A percentile compares a stretch with the other conserved stretches of the same genome.
Evolutionary conservation across 495 filamentous ascomycete genomes (phyloP).

Genomic region (Xylaria nigripes): DNA sequence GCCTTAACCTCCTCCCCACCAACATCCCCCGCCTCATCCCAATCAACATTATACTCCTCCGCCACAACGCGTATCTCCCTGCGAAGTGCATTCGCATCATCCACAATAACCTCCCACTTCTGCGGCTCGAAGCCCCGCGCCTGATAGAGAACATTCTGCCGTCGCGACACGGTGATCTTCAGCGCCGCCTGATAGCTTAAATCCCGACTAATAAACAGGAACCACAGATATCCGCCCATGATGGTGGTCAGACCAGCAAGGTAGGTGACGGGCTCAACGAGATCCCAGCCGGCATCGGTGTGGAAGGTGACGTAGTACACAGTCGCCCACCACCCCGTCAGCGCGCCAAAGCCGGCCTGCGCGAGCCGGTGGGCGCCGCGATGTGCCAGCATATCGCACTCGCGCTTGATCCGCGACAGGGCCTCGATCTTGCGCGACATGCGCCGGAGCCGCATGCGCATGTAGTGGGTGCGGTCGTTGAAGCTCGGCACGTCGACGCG

Average conservation of each 20-base stretch:
- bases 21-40: slow-evolving; percentile 76
- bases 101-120: slow-evolving; percentile 70
- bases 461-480: slow-evolving; percentile 78
- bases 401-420: slow-evolving; percentile 64
- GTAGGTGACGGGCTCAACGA: slow-evolving; percentile 87
- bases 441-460: slow-evolving; percentile 66
- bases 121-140: slow-evolving; percentile 62
- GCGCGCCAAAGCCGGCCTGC: slow-evolving; percentile 62
- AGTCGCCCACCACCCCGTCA: slow-evolving; percentile 55
- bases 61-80: slow-evolving; percentile 76
- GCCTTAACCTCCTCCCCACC: slow-evolving; percentile 65
- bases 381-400: slow-evolving; percentile 74
- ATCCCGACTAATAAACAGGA: slow-evolving; percentile 86
- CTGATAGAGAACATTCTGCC: slow-evolving; percentile 72
- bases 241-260: slow-evolving; percentile 73
- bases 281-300: slow-evolving; percentile 77
- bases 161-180: slow-evolving; percentile 71
- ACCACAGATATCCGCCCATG: slow-evolving; percentile 89
- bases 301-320: slow-evolving; percentile 75
- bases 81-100: slow-evolving; percentile 70
- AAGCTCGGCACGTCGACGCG: slow-evolving; percentile 77
- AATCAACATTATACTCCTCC: slow-evolving; percentile 86
- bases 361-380: slow-evolving; percentile 69
- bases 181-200: slow-evolving; percentile 77
- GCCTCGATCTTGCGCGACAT: slow-evolving; percentile 56